Evolutionary conservation across 164 flowering plant genomes (phyloP).

Genomic region (Santalum album): DNA sequence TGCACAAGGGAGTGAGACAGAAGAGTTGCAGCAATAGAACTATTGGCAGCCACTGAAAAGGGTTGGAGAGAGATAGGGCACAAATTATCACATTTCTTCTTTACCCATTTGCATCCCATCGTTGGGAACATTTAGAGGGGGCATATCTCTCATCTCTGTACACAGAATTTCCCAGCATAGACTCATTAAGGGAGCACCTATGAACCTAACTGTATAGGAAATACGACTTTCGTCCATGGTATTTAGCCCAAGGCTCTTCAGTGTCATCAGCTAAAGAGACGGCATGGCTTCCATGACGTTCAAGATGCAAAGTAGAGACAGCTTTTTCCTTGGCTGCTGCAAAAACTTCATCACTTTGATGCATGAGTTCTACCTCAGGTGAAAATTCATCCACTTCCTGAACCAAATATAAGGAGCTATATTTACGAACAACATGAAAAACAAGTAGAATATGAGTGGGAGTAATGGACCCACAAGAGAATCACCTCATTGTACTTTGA

Average conservation of each 20-base stretch:
- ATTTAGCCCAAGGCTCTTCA: constrained; percentile 24
- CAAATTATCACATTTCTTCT: constrained; percentile 46
- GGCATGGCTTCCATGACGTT: constrained; percentile 11
- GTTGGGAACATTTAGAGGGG: constrained; percentile 13
- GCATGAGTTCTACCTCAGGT: constrained; percentile 21
- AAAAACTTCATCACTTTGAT: constrained; percentile 31
- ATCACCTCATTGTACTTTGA: constrained; percentile 23
- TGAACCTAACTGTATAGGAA: constrained; percentile 20
- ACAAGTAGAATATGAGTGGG: constrained; percentile 46
- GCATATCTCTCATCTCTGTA: constrained; percentile 17
- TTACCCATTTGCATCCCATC: constrained; percentile 15
- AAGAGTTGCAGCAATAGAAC: too few relatives aligned
- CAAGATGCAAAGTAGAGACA: constrained; percentile 11
- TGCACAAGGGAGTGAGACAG: too few relatives aligned
- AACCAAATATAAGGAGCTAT: constrained; percentile 14
- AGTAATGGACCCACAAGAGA: constrained; percentile 60
- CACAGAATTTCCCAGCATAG: constrained; percentile 3
- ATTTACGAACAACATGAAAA: constrained; percentile 30
- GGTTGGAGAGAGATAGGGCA: too few relatives aligned
- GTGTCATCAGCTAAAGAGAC: constrained; percentile 51
- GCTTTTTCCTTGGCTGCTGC: constrained; percentile 29
- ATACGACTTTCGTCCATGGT: constrained; percentile 21
- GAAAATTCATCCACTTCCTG: constrained; percentile 20
- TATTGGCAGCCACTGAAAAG: too few relatives aligned
- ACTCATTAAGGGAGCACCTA: constrained; percentile 3